Percentiles rank a stretch among this genome's conserved stretches.
phyloP scores from a whole-genome alignment of 2,329 filamentous ascomycete species.

The Lachnellula cervina region DNA sequence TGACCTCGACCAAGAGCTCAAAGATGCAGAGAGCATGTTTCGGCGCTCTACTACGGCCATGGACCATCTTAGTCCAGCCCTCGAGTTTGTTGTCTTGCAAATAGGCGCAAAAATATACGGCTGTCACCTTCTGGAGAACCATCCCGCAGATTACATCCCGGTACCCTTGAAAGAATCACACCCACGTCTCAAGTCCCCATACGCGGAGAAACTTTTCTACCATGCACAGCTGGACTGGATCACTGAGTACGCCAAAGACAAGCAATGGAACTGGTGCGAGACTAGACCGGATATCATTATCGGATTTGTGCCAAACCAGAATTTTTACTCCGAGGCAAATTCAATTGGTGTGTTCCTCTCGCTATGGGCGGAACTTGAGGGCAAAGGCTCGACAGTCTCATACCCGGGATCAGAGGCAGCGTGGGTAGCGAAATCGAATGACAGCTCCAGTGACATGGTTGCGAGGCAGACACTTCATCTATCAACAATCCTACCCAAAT shows the following conservation, averaged over 20 bases:
- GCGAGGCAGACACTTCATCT: slow-evolving; percentile 39
- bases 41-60: slow-evolving; percentile 34
- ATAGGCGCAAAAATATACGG: slow-evolving; percentile 38
- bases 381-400: slow-evolving; percentile 34
- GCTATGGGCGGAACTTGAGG: slow-evolving; percentile 34
- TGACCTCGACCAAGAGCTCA: slow-evolving; percentile 35
- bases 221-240: slow-evolving; percentile 38
- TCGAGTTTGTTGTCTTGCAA: slow-evolving; percentile 36
- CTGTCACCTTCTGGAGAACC: slow-evolving; percentile 37
- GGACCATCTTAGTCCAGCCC: slow-evolving; percentile 31
- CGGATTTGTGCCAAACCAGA: slow-evolving; percentile 38
- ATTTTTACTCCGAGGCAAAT: slow-evolving; percentile 36
- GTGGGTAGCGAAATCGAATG: slow-evolving; percentile 36
- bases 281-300: slow-evolving; percentile 39
- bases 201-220: slow-evolving; percentile 36
- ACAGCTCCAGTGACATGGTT: slow-evolving; percentile 37
- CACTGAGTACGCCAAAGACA: slow-evolving; percentile 33
- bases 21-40: slow-evolving; percentile 39
- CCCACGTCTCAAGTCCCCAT: slow-evolving; percentile 33
- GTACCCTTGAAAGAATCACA: slow-evolving; percentile 31
- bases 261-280: slow-evolving; percentile 38
- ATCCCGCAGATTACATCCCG: slow-evolving; percentile 34
- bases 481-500: slow-evolving; percentile 37
- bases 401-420: slow-evolving; percentile 36
- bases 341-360: slow-evolving; percentile 36